A percentile compares a stretch with the other conserved stretches of the same genome.
Evolutionary conservation across 192 early-diverging fungal species (phyloP).

Genomic region (Mortierella claussenii): DNA sequence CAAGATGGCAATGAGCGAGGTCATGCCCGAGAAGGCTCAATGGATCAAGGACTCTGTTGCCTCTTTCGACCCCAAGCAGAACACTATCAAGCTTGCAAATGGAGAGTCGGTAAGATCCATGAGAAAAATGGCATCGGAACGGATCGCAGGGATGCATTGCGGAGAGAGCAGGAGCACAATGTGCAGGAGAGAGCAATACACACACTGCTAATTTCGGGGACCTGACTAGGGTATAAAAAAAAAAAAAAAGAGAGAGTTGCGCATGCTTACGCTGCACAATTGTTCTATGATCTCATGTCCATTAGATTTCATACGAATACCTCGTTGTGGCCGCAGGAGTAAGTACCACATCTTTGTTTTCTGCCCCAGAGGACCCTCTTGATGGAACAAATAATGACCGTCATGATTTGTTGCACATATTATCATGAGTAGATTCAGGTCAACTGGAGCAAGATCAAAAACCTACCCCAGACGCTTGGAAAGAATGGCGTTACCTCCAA

Average conservation of each 20-base stretch:
- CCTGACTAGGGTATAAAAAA: neutral
- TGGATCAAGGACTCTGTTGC: conserved; percentile 81
- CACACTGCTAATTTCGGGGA: neutral
- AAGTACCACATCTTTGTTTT: conserved; percentile 10
- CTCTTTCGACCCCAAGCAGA: conserved; percentile 73
- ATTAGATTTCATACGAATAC: conserved; percentile 51
- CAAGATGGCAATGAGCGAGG: conserved; percentile 68
- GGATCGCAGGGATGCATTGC: neutral
- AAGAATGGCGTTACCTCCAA: conserved; percentile 87
- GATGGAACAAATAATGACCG: too few relatives aligned
- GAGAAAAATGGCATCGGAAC: too few relatives aligned
- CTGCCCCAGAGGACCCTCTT: neutral
- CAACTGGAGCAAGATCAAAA: conserved; percentile 82
- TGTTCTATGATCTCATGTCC: neutral
- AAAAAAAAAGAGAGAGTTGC: too few relatives aligned
- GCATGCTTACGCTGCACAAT: conserved; percentile 2
- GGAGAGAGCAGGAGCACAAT: too few relatives aligned
- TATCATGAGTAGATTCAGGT: conserved; percentile 84
- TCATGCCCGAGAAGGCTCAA: conserved; percentile 78
- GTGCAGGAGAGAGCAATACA: too few relatives aligned
- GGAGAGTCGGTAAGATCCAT: conserved; percentile 63
- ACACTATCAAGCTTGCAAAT: conserved; percentile 72
- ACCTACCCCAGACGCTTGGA: conserved; percentile 76
- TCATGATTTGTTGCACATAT: too few relatives aligned
- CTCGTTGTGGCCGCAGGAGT: conserved; percentile 53